Conservation (phyloP, 83 land plant species). For the Picea abies region DNA sequence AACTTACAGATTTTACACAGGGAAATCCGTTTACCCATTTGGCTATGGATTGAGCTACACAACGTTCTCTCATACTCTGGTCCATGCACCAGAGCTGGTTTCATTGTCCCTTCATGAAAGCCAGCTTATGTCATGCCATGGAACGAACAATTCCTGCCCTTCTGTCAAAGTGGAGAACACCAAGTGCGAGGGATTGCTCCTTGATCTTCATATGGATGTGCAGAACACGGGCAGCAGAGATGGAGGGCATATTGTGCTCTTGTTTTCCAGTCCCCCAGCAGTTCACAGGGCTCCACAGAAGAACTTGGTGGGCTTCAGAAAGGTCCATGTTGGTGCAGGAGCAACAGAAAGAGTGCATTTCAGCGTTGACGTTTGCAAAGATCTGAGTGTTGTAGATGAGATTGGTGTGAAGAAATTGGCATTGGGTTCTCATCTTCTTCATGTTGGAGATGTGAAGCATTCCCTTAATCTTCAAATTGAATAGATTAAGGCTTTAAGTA, state of each 20-base stretch:
- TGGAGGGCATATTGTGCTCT: conserved; percentile 66
- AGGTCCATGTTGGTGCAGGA: conserved; percentile 35
- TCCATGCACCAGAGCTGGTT: conserved; percentile 46
- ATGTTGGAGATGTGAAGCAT: conserved; percentile 44
- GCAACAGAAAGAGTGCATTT: conserved; percentile 40
- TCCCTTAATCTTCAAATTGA: too few relatives aligned
- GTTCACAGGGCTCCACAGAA: conserved; percentile 55
- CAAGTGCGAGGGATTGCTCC: conserved; percentile 32
- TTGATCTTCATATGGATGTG: conserved; percentile 53
- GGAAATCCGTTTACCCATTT: conserved; percentile 56
- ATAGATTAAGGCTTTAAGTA: too few relatives aligned
- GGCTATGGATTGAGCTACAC: conserved; percentile 88
- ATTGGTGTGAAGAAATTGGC: conserved; percentile 49
- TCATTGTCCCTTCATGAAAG: conserved; percentile 31
- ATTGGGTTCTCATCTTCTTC: conserved; percentile 61
- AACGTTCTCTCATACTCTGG: conserved; percentile 37
- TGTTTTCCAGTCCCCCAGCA: conserved; percentile 62
- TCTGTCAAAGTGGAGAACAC: conserved; percentile 30
- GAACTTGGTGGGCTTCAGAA: conserved; percentile 67
- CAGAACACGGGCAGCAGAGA: conserved; percentile 38
- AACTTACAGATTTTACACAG: conserved; percentile 85
- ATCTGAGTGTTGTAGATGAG: conserved; percentile 73
- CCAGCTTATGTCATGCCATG: neutral
- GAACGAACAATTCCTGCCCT: conserved; percentile 19
- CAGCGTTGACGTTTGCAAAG: conserved; percentile 62